Evolutionary conservation across 2,329 filamentous ascomycete species (phyloP), one percentile per base, ranked within the genome.

Genomic region (Akanthomyces muscarius): DNA sequence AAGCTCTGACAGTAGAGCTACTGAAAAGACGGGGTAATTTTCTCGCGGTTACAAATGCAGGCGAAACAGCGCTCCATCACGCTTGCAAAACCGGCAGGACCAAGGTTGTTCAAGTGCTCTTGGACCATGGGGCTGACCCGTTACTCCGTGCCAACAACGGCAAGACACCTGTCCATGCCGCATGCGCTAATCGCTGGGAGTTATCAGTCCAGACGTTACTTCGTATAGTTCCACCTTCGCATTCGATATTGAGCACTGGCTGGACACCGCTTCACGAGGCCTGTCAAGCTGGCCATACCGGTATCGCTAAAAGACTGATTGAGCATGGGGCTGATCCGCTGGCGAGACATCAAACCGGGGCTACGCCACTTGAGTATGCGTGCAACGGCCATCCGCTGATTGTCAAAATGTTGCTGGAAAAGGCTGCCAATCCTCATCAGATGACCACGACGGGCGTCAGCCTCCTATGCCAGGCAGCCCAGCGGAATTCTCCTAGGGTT

Each of bases 241-340:
- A 61, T n/a, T 36, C 47, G 13, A 53, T 45, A 16, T 28, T 61
- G 23, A n/a, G 16, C 4, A 36, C 47, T 16, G 57, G 47, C 16
- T 21, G 47, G 16, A 61, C 57, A 30, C 57, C 48, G n/a, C 47
- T 61, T 13, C 57, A 52, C n/a, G 47, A 51, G 6, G 47, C 57
- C 16, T 61, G 57, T 16, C 47, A n/a, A 11, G 47, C 47, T 2
- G 57, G 57, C 4, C 57, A 61, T 18, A 45, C 57, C n/a, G 25
- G 36, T 21, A 61, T 61, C 33, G 36, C 48, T 21, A 33, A n/a
- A 11, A 48, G 21, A n/a, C 28, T 61, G 5, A 7, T 61, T 25
- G 41, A 61, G 18, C 59, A 54, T 28, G 59, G 59, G 21, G 48
- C 59, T 18, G 41, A 61, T 47, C 59, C 59, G n/a, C 41, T 47